These are phyloP conservation scores for Prunus fruticosa DNA, from an alignment of 306 rosid species.

Conservation along the genomic window DNA sequence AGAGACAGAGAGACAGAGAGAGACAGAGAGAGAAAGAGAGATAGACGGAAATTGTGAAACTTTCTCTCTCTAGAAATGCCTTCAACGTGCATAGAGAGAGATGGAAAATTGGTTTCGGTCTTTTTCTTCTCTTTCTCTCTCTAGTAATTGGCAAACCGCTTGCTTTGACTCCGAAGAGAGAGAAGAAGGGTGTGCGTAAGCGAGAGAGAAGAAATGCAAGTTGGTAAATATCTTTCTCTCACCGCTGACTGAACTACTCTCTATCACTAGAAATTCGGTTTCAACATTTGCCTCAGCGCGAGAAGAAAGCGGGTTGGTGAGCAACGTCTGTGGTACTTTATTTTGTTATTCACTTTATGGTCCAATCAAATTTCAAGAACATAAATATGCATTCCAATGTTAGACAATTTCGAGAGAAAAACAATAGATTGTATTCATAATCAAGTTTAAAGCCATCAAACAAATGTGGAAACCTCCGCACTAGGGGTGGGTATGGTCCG, in stretches of 20 bases:
- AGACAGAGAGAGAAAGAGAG: not conserved
- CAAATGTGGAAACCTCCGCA: too few species aligned
- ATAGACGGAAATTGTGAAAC: slow-evolving; percentile 1
- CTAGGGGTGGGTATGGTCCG: too few species aligned
- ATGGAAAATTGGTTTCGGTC: not conserved
- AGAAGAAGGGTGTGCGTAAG: not conserved
- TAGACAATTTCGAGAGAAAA: too few species aligned
- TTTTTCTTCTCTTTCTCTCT: not conserved
- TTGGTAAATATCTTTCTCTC: not conserved
- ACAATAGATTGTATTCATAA: too few species aligned
- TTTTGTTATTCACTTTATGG: not conserved
- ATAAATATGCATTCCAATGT: too few species aligned
- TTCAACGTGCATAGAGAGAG: slow-evolving; percentile 34
- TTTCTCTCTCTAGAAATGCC: slow-evolving; percentile 37
- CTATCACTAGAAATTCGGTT: not conserved
- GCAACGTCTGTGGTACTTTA: not conserved
- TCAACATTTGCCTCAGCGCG: not conserved
- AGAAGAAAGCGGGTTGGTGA: not conserved
- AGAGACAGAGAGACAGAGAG: slow-evolving; percentile 7
- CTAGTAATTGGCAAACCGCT: not conserved
- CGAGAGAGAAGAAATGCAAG: not conserved
- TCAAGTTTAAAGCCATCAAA: too few species aligned
- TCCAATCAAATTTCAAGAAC: not conserved
- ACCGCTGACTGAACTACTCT: not conserved
- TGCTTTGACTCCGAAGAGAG: not conserved